Base-by-base conservation (phyloP, 352 stramenopile species). In the Globisporangium radiosum region DNA sequence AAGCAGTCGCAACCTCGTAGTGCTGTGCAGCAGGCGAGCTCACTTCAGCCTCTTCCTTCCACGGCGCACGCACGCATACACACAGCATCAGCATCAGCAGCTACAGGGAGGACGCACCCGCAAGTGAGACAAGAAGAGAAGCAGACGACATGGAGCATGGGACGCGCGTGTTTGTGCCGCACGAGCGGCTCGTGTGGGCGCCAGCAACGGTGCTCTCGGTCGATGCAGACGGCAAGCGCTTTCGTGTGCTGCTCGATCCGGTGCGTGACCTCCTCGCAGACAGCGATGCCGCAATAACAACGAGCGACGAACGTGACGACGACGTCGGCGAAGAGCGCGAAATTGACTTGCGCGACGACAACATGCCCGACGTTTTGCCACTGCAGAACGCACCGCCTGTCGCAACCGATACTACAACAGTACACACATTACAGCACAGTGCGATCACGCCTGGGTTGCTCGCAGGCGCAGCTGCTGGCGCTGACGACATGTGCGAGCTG, bases 401-500 rank as follows among this genome's bases (percentile, higher is more conserved):
- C 11, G 0, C 25, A 45, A 45, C 38, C 17, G 37, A 43, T 36
- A 15, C 50, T 40, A 55, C 3, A 40, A 62, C 48, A 47, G 56
- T 8, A 58, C 52, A 9, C 59, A 57, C 7, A 56, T 57, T 19
- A 50, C 62, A 44, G 65, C 63, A 49, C 52, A 59, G 39, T 54
- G 64, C 57, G 42, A 74, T 45, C 44, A 57, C 40, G 39, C 75
- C 55, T 44, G 64, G 62, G 52, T 66, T 75, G 40, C 63, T 75
- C 15, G 69, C 65, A 1, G 56, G 54, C 36, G 73, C 73, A 13
- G 19, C 51, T 2, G 58, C 52, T 5, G 83, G 83, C 11, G 84
- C 79, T 5, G 82, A 94, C 47, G 85, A 95, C 60, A 94, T 96
- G 86, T 92, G 81, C 60, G 61, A 84, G 17, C 68, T 96, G 9